Evolutionary conservation across 1,284 basidiomycete species (phyloP).

Genomic region (Ganoderma meredithae): DNA sequence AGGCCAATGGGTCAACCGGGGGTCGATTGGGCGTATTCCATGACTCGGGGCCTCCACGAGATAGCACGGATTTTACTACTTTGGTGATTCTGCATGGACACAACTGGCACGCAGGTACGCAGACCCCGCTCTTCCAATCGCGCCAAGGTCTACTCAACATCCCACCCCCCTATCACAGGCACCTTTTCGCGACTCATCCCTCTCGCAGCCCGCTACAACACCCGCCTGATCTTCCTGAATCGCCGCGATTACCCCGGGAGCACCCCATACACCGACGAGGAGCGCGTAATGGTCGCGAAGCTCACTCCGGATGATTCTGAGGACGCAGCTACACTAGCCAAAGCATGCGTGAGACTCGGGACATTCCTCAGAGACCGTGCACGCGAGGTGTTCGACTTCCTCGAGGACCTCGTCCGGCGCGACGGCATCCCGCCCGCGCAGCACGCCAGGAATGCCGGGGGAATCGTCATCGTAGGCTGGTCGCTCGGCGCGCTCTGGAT

Average conservation of each 20-base stretch:
- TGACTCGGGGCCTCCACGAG: slow-evolving; percentile 20
- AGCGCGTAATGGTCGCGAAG: slow-evolving; percentile 2
- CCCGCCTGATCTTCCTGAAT: slow-evolving; percentile 21
- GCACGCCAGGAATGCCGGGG: slow-evolving; percentile 1
- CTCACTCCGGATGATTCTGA: neutral
- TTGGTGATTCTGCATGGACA: slow-evolving; percentile 27
- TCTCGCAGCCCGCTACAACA: slow-evolving; percentile 3
- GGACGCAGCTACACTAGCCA: slow-evolving; percentile 3
- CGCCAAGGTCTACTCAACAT: neutral
- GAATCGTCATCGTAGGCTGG: slow-evolving; percentile 11
- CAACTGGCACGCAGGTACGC: slow-evolving; percentile 26
- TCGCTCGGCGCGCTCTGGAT: slow-evolving; percentile 17
- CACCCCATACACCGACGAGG: slow-evolving; percentile 24
- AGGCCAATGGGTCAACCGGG: neutral
- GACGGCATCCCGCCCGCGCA: slow-evolving; percentile 28
- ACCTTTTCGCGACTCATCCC: slow-evolving; percentile 34
- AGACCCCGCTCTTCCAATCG: neutral
- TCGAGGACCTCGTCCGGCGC: slow-evolving; percentile 33
- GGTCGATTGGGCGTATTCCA: neutral
- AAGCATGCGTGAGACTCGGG: slow-evolving; percentile 17
- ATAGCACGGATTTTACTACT: slow-evolving; percentile 18
- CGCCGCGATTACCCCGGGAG: slow-evolving; percentile 22
- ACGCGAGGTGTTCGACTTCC: slow-evolving; percentile 28
- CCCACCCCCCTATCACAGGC: slow-evolving; percentile 22
- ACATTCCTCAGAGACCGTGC: slow-evolving; percentile 26